These are phyloP conservation scores for Fusarium phyllophilum DNA, from an alignment of 2,329 filamentous ascomycete species.

Conservation along the genomic window DNA sequence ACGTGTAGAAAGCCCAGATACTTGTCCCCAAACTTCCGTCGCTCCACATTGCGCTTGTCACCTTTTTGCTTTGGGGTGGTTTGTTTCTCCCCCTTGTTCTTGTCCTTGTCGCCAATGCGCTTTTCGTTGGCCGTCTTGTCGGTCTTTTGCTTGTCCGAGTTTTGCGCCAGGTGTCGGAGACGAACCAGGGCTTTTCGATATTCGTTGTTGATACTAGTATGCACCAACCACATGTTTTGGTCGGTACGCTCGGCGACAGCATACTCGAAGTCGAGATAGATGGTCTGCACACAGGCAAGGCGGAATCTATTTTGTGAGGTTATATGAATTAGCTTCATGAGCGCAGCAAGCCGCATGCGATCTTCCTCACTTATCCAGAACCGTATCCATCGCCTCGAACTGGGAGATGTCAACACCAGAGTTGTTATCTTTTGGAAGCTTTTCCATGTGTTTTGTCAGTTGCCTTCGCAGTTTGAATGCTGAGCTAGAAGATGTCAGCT, in stretches of 20 bases:
- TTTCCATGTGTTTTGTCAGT: slow-evolving; percentile 56
- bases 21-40: slow-evolving; percentile 81
- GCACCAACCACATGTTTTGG: slow-evolving; percentile 78
- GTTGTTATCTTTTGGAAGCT: slow-evolving; percentile 51
- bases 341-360: slow-evolving; percentile 10
- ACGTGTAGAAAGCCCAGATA: slow-evolving; percentile 89
- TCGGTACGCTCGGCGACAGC: slow-evolving; percentile 73
- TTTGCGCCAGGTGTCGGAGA: slow-evolving; percentile 61
- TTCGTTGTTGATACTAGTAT: slow-evolving; percentile 79
- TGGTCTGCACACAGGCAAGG: slow-evolving; percentile 74
- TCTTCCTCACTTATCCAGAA: slow-evolving; percentile 54
- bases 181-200: slow-evolving; percentile 77
- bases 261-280: slow-evolving; percentile 77
- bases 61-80: slow-evolving; percentile 37
- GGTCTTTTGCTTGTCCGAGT: slow-evolving; percentile 62
- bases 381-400: slow-evolving; percentile 56
- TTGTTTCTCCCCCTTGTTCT: slow-evolving; percentile 40
- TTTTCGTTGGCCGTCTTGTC: slow-evolving; percentile 40
- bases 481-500: slow-evolving; percentile 48
- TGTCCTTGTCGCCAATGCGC: slow-evolving; percentile 41
- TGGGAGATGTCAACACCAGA: slow-evolving; percentile 53
- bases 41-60: slow-evolving; percentile 59
- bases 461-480: slow-evolving; percentile 57
- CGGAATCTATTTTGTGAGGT: slow-evolving; percentile 66
- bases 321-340: slow-evolving; percentile 19